Conservation (phyloP, 1,284 basidiomycete species). For the Spongiforma sp. region DNA sequence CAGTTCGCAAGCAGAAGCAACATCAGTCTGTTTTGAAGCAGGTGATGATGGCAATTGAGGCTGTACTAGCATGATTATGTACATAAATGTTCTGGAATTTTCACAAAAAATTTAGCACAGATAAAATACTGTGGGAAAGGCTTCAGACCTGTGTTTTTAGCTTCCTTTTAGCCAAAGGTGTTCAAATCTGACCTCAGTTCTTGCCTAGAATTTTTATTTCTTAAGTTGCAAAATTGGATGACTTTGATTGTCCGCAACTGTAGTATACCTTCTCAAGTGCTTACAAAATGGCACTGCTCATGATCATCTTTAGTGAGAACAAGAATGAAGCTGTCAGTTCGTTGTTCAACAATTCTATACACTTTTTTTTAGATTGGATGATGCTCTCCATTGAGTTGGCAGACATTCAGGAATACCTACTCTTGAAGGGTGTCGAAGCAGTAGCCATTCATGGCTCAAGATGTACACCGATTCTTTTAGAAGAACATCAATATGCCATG, state of each 20-base stretch:
- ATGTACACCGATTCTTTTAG: too few relatives aligned
- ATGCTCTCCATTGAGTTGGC: conserved; percentile 55
- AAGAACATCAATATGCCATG: too few relatives aligned
- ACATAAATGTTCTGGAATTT: neutral
- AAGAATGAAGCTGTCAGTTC: conserved; percentile 99
- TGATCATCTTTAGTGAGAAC: conserved; percentile 96
- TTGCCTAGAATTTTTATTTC: neutral
- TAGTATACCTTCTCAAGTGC: conserved; percentile 98
- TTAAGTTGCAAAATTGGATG: neutral
- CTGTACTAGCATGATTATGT: neutral
- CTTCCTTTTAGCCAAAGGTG: neutral
- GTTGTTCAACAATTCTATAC: too few relatives aligned
- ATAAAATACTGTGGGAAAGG: too few relatives aligned
- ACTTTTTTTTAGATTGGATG: too few relatives aligned
- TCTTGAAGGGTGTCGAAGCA: conserved; percentile 97
- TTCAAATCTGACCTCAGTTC: neutral
- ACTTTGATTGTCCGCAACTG: neutral
- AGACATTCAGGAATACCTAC: conserved; percentile 98
- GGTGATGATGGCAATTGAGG: neutral
- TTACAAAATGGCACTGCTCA: conserved; percentile 97
- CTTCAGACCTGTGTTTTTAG: neutral
- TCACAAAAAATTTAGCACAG: too few relatives aligned
- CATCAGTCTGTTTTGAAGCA: neutral
- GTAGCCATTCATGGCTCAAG: conserved; percentile 99
- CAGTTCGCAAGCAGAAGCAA: too few relatives aligned